These are phyloP conservation scores for Lipomyces anomalus DNA, from an alignment of 805 yeast genomes.

Conservation along the genomic window DNA sequence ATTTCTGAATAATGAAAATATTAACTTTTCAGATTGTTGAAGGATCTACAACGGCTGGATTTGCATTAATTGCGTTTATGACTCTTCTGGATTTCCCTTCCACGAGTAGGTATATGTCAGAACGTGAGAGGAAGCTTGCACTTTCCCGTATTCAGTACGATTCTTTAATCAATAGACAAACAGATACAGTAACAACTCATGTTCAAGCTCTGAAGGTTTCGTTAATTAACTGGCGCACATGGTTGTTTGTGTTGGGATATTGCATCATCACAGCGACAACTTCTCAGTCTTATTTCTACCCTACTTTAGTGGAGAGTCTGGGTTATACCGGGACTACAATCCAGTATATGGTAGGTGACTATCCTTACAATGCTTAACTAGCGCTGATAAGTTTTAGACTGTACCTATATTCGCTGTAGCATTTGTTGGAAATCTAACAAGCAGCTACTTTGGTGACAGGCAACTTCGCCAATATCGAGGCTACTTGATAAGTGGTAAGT, in stretches of 20 bases:
- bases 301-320: constrained; percentile 8
- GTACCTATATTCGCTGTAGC: constrained; percentile 10
- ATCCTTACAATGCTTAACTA: not conserved
- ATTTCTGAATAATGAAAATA: not conserved
- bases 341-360: constrained; percentile 1
- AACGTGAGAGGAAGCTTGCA: constrained; percentile 9
- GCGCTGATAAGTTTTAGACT: not conserved
- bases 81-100: constrained; percentile 15
- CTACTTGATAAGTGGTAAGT: constrained; percentile 3
- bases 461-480: constrained; percentile 9
- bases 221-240: constrained; percentile 8
- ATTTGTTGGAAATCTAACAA: constrained; percentile 4
- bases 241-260: constrained; percentile 12
- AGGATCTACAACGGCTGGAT: constrained; percentile 11
- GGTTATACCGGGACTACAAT: constrained; percentile 7
- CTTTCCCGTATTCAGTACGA: constrained; percentile 15
- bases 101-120: constrained; percentile 3
- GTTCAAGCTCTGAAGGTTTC: constrained; percentile 6
- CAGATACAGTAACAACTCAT: constrained; percentile 1
- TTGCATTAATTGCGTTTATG: constrained; percentile 1
- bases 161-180: constrained; percentile 1
- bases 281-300: constrained; percentile 12
- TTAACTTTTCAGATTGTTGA: constrained; percentile 4
- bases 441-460: constrained; percentile 10
- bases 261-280: constrained; percentile 7